Evolutionary conservation across 805 yeast genomes (phyloP).

Genomic region (Teunomyces gatunensis): DNA sequence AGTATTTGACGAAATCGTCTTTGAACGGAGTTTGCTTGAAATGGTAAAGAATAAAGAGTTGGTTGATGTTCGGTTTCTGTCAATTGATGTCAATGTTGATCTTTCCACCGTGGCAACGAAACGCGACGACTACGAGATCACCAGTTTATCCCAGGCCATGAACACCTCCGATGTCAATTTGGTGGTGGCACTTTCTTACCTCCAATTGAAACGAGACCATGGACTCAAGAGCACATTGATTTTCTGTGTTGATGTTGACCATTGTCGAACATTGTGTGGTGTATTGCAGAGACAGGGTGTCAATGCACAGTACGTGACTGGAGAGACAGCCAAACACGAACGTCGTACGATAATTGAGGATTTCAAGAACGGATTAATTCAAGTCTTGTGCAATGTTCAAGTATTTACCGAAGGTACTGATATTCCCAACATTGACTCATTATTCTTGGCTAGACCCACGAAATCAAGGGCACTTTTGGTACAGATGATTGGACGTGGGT

Average conservation of each 20-base stretch:
- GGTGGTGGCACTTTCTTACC: constrained; percentile 53
- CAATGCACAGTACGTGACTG: constrained; percentile 68
- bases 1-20: constrained; percentile 72
- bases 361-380: constrained; percentile 60
- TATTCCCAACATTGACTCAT: constrained; percentile 81
- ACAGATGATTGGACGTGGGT: constrained; percentile 92
- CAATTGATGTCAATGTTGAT: constrained; percentile 50
- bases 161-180: constrained; percentile 55
- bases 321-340: constrained; percentile 53
- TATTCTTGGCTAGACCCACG: constrained; percentile 79
- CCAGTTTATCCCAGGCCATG: constrained; percentile 51
- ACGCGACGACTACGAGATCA: constrained; percentile 55
- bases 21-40: constrained; percentile 58
- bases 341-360: constrained; percentile 53
- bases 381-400: constrained; percentile 82
- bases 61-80: constrained; percentile 63
- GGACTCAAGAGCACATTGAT: constrained; percentile 61
- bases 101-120: constrained; percentile 28
- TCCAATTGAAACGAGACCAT: constrained; percentile 31
- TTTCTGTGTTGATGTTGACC: constrained; percentile 74
- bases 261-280: constrained; percentile 53
- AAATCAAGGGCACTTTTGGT: constrained; percentile 64
- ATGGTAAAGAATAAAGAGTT: constrained; percentile 71
- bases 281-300: constrained; percentile 59
- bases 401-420: constrained; percentile 95